Base-by-base conservation (phyloP, 768 basidiomycete genomes). In the Mycena polygramma region DNA sequence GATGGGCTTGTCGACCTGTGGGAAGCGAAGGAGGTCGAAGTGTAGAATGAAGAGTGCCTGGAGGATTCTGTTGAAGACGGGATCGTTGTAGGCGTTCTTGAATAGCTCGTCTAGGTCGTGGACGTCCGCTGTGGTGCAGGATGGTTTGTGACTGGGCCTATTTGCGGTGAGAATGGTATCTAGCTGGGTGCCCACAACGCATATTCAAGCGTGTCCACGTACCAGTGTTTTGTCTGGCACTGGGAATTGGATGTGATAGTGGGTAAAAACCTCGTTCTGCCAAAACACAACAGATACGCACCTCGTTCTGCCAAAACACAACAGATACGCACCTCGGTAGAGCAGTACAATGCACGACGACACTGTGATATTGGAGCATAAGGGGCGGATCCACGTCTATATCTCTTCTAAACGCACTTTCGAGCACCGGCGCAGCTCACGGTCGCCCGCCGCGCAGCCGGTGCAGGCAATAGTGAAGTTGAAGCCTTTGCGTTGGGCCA, bases 181-280 rank as follows among this genome's bases (percentile, higher is more conserved):
- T n/a, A n/a, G n/a, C 2, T 10, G 2, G 9, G 14, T 35, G 30
- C 36, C 7, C 1, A 19, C 22, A 48, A 39, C 4, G 41, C 9
- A n/a, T n/a, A n/a, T n/a, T n/a, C n/a, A 30, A 6, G 30, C 2
- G 30, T 30, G 7, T 43, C 20, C 35, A 41, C n/a, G 17, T 19
- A 65, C 63, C 63, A 65, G 46, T 57, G 43, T 7, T 39, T 7
- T 3, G 2, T 22, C 17, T 65, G 63, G 45, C 63, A 65, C 63
- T 65, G 17, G 15, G 48, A 13, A 22, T 39, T 6, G 5, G 4
- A 20, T 62, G 35, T 22, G 46, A 10, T 5, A 13, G 52, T 30
- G 2, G 22, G n/a, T n/a, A 52, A 22, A 7, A 17, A 14, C 26
- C 11, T n/a, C 7, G 35, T 2, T 19, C 8, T 7, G 1, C 19